Evolutionary conservation across 2,329 filamentous ascomycete species (phyloP).

Genomic region (Cladophialophora yegresii): DNA sequence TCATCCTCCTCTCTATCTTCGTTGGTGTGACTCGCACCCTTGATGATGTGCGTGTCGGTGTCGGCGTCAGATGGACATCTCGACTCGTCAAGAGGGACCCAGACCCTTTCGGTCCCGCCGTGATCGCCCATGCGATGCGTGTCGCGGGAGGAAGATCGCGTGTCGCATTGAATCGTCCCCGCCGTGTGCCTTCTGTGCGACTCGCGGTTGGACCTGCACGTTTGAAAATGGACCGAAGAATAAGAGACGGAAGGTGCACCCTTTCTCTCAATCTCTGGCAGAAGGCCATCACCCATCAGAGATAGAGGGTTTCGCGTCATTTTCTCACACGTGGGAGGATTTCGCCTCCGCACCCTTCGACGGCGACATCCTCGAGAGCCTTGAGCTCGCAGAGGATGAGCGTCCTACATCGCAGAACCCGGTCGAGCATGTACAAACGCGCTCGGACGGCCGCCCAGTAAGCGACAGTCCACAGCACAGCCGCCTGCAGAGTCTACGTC

Average conservation of each 20-base stretch:
- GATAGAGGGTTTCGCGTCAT: neutral
- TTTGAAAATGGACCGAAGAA: conserved; percentile 14
- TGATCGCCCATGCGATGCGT: conserved; percentile 23
- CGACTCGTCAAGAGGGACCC: conserved; percentile 22
- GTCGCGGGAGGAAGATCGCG: conserved; percentile 19
- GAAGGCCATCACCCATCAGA: neutral
- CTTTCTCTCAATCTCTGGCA: neutral
- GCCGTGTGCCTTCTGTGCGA: conserved; percentile 22
- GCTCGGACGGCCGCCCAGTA: conserved; percentile 6
- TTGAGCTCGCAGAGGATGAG: conserved; percentile 17
- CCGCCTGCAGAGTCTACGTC: conserved; percentile 3
- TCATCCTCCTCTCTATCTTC: neutral
- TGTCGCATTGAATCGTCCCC: conserved; percentile 23
- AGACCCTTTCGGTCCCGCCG: conserved; percentile 27
- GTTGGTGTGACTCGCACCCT: neutral
- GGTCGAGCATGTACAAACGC: neutral
- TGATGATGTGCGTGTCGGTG: neutral
- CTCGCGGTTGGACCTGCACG: conserved; percentile 19
- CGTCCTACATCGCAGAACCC: conserved; percentile 10
- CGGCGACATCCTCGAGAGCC: conserved; percentile 15
- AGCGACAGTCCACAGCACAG: conserved; percentile 11
- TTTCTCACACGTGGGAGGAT: conserved; percentile 16
- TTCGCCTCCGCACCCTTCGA: conserved; percentile 13
- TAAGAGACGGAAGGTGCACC: conserved; percentile 15
- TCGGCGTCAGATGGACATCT: conserved; percentile 6